Evolutionary conservation across 345 rosid genomes (phyloP).

Genomic region (Lepidium africanum): DNA sequence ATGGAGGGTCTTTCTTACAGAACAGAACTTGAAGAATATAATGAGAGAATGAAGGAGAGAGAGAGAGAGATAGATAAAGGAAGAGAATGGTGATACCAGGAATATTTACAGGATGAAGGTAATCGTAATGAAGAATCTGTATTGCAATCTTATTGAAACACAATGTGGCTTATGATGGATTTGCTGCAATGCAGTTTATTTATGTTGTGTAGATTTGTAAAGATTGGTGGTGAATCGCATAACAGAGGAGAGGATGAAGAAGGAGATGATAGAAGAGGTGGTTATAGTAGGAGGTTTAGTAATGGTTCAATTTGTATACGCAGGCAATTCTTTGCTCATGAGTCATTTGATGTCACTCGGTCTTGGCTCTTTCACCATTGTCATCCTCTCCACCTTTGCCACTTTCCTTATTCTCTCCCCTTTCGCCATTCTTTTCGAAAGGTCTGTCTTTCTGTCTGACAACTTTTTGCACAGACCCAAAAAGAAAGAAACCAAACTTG

Average conservation of each 20-base stretch:
- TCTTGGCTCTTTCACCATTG: slow-evolving; percentile 54
- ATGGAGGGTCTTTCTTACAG: slow-evolving; percentile 16
- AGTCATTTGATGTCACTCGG: slow-evolving; percentile 81
- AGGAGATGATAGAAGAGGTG: slow-evolving; percentile 46
- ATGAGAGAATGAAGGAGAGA: slow-evolving; percentile 7
- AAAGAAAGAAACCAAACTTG: neutral
- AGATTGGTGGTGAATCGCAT: slow-evolving; percentile 1
- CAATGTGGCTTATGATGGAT: neutral
- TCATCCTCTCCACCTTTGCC: slow-evolving; percentile 55
- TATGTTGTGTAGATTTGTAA: neutral
- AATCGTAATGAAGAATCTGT: neutral
- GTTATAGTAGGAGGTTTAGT: slow-evolving; percentile 53
- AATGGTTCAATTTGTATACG: slow-evolving; percentile 58
- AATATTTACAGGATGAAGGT: slow-evolving; percentile 17
- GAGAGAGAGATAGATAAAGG: neutral
- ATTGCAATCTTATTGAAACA: neutral
- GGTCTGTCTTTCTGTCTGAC: slow-evolving; percentile 27
- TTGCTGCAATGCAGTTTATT: slow-evolving; percentile 4
- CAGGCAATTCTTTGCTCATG: slow-evolving; percentile 53
- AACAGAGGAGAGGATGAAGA: slow-evolving; percentile 19
- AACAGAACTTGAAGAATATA: neutral
- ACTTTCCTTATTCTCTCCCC: slow-evolving; percentile 72
- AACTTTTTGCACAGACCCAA: neutral
- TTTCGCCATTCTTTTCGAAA: slow-evolving; percentile 62
- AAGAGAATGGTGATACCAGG: slow-evolving; percentile 12